Conservation (phyloP, 805 yeast genomes). For the Hanseniaspora mollemarum region DNA sequence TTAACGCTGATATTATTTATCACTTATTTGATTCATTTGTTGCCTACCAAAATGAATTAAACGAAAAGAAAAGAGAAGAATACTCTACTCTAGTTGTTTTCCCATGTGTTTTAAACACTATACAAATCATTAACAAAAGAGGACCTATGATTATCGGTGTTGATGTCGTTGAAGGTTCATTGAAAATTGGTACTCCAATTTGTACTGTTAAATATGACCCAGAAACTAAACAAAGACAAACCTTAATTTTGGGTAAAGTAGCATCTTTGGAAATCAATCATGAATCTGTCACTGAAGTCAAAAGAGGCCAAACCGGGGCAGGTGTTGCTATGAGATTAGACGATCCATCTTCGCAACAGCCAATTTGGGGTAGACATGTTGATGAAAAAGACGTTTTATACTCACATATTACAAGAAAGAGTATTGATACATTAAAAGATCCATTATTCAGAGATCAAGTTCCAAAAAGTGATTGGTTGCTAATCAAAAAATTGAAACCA, state of each 20-base stretch:
- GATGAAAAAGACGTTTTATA: conserved; percentile 84
- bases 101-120: conserved; percentile 90
- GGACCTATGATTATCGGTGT: conserved; percentile 99
- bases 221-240: conserved; percentile 57
- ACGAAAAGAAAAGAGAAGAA: conserved; percentile 84
- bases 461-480: conserved; percentile 88
- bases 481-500: conserved; percentile 77
- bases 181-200: conserved; percentile 88
- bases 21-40: conserved; percentile 92
- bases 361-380: conserved; percentile 98
- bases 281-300: conserved; percentile 62
- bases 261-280: conserved; percentile 93
- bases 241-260: conserved; percentile 71
- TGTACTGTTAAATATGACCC: conserved; percentile 89
- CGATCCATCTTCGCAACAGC: conserved; percentile 82
- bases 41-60: conserved; percentile 74
- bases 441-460: conserved; percentile 95
- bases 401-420: conserved; percentile 79
- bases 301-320: conserved; percentile 90
- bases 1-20: conserved; percentile 92
- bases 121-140: conserved; percentile 95
- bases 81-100: conserved; percentile 78
- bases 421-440: conserved; percentile 94
- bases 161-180: conserved; percentile 83
- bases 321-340: conserved; percentile 99